A percentile compares a stretch with the other conserved stretches of the same genome.
Evolutionary conservation across 257 asterid genomes (phyloP).

Genomic region (Cinchona pubescens): DNA sequence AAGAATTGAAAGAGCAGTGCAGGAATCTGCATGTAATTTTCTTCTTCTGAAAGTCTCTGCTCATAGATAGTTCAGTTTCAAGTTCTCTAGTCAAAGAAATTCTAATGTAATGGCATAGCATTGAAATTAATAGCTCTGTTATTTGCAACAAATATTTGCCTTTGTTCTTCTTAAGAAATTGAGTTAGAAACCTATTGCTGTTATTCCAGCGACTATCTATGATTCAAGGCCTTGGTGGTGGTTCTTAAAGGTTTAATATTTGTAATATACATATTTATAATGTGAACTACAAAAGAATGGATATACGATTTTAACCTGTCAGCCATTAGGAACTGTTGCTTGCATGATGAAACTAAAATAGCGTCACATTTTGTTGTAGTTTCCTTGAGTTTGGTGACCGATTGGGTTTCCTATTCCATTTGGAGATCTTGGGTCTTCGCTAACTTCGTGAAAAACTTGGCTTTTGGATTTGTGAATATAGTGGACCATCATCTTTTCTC

Average conservation of each 20-base stretch:
- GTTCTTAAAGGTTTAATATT: neutral
- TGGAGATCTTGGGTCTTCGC: neutral
- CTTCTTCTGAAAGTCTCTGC: constrained; percentile 76
- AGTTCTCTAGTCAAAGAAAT: constrained; percentile 10
- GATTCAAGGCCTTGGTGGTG: constrained; percentile 1
- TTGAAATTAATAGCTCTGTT: neutral
- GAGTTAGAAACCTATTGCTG: neutral
- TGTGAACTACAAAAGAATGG: neutral
- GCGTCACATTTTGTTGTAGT: too few relatives aligned
- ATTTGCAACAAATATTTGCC: neutral
- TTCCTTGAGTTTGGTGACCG: too few relatives aligned
- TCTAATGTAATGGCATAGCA: neutral
- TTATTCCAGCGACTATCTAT: neutral
- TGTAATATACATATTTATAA: neutral
- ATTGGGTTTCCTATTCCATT: neutral
- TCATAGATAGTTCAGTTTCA: constrained; percentile 18
- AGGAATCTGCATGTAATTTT: constrained; percentile 80
- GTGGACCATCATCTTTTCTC: neutral
- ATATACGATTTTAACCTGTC: neutral
- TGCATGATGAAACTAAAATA: neutral
- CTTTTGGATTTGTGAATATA: neutral
- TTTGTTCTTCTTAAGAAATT: neutral
- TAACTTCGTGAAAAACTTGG: neutral
- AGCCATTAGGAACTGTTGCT: neutral
- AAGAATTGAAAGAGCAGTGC: constrained; percentile 85